Evolutionary conservation across 192 early-diverging fungal species (phyloP), one percentile per base, ranked within the genome.

Genomic region (Fimicolochytrium jonesii): DNA sequence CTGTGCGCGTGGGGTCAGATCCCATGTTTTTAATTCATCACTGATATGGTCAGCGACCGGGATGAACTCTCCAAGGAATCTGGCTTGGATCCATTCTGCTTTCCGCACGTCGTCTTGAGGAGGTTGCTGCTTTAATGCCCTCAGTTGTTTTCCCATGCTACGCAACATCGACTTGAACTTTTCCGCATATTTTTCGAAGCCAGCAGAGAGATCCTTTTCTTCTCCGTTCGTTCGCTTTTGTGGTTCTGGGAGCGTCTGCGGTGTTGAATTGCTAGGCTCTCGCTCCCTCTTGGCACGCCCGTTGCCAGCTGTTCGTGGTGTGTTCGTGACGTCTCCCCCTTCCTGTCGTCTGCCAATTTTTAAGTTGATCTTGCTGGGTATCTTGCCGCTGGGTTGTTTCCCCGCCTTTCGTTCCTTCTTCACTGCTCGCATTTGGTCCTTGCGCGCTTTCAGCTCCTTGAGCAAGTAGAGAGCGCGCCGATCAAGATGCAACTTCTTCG

Each of bases 381-480:
- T 35, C 30, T 37, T 39, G 6, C 22, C 26, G 33, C 25, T 42
- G 11, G 23, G 13, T 37, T 58, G 4, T 26, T 18, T 54, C 32
- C 28, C 13, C 50, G 18, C 22, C 11, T 31, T 36, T 51, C 50
- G 11, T 26, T 25, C 23, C 15, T 9, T 31, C 3, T 20, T 13
- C 35, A 10, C 20, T n/a, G 18, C 34, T 5, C 43, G 29, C 32
- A 18, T 7, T 37, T 36, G 37, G 32, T 52, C 37, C 3, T 31
- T 18, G 18, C 57, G 71, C 36, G 93, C 90, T 3, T 86, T 82
- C 26, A 97, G 72, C 5, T 86, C 78, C 72, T 94, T 91, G 56
- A 99, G 75, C 62, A 98, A 67, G 43, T 90, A 92, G 60, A 97
- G 91, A n/a, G 87, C 91, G 10, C 97, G 82, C 5, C 95, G 84